A percentile compares a stretch with the other conserved stretches of the same genome.
These are phyloP conservation scores for Wickerhamiella brachini DNA, from an alignment of 805 yeast genomes.

Conservation along the genomic window DNA sequence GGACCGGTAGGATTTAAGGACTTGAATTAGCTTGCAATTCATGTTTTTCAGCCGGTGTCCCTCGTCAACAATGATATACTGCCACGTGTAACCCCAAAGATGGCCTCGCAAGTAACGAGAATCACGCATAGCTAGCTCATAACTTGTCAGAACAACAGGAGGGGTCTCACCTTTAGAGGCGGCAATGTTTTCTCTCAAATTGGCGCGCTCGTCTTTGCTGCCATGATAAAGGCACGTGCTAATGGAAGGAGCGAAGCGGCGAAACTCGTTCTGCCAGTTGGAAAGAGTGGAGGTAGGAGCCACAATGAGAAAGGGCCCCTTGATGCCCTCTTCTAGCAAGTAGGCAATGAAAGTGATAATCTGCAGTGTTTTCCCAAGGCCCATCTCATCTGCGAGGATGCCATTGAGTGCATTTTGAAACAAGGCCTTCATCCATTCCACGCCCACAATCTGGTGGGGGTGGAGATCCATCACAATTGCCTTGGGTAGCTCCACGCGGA, in stretches of 20 bases:
- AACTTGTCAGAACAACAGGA: constrained; percentile 62
- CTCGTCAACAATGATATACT: constrained; percentile 81
- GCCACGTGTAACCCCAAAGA: constrained; percentile 63
- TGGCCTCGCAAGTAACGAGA: constrained; percentile 33
- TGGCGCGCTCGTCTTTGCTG: constrained; percentile 39
- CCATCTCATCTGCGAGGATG: constrained; percentile 95
- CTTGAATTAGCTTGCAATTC: constrained; percentile 59
- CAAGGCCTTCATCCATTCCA: constrained; percentile 78
- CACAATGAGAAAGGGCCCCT: constrained; percentile 81
- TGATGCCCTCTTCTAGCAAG: constrained; percentile 60
- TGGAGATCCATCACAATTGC: constrained; percentile 50
- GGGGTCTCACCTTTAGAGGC: too few relatives aligned
- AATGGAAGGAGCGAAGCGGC: constrained; percentile 57
- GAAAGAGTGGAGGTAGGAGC: constrained; percentile 87
- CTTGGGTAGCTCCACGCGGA: constrained; percentile 35
- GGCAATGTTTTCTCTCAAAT: constrained; percentile 24
- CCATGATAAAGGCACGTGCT: constrained; percentile 52
- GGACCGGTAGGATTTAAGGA: constrained; percentile 45
- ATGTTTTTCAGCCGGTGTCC: constrained; percentile 87
- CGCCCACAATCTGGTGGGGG: constrained; percentile 77
- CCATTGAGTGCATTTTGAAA: constrained; percentile 93
- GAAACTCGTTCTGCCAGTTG: constrained; percentile 71
- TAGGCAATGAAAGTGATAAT: constrained; percentile 68
- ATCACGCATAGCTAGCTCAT: constrained; percentile 68
- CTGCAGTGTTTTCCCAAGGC: constrained; percentile 86